Conservation (phyloP, 225 moss, liverwort and hornwort genomes). For the Sphagnum tenellum region DNA sequence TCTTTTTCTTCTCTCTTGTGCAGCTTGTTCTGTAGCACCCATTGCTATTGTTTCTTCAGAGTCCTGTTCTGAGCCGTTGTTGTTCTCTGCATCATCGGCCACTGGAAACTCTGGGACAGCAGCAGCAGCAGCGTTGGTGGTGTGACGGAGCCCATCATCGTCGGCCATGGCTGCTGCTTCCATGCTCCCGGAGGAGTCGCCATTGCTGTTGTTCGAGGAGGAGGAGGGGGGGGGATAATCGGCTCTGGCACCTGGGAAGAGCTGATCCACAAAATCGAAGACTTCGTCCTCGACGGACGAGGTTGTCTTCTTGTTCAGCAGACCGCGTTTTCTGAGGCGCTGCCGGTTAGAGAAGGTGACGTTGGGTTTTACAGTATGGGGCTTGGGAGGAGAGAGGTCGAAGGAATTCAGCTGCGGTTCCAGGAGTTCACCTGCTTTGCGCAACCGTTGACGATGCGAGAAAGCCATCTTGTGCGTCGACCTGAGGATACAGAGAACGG, state of each 20-base stretch:
- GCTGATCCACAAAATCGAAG: slow-evolving; percentile 68
- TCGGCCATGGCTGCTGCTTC: slow-evolving; percentile 8
- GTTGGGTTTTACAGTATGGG: slow-evolving; percentile 40
- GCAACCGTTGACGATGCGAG: slow-evolving; percentile 52
- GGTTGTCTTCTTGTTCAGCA: slow-evolving; percentile 12
- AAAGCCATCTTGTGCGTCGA: slow-evolving; percentile 12
- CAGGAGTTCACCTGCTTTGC: slow-evolving; percentile 43
- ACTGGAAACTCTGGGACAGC: slow-evolving; percentile 17
- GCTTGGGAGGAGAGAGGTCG: slow-evolving; percentile 47
- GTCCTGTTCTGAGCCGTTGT: slow-evolving; percentile 24
- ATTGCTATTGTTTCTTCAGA: slow-evolving; percentile 4
- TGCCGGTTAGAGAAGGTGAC: slow-evolving; percentile 77
- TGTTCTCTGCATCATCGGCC: slow-evolving; percentile 1
- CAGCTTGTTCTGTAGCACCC: slow-evolving; percentile 3
- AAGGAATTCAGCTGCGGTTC: slow-evolving; percentile 56
- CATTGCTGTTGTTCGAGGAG: background rate
- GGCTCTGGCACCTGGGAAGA: slow-evolving; percentile 60
- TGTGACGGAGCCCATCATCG: slow-evolving; percentile 40
- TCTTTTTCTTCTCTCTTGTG: slow-evolving; percentile 4
- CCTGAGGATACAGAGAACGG: slow-evolving; percentile 18
- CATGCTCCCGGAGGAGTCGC: no score
- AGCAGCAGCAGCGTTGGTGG: slow-evolving; percentile 18
- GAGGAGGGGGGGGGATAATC: slow-evolving; percentile 29
- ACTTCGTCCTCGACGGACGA: slow-evolving; percentile 33
- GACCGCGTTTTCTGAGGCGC: slow-evolving; percentile 44